Evolutionary conservation across 371 early-diverging fungal genomes (phyloP).

Genomic region (Mucor indicus): DNA sequence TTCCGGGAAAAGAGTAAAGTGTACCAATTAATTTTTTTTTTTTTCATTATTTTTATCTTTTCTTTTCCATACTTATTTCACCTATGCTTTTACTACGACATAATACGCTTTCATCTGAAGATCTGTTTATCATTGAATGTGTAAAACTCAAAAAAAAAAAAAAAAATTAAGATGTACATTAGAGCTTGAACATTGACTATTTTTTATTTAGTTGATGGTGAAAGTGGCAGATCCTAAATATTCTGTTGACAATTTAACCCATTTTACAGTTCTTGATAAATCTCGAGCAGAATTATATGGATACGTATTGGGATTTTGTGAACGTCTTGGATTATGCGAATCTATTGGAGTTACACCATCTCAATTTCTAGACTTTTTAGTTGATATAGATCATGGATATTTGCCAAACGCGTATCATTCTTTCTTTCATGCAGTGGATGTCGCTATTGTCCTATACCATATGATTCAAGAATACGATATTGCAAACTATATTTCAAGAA

Average conservation of each 20-base stretch:
- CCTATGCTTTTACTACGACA: slow-evolving; percentile 23
- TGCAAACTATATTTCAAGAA: slow-evolving; percentile 56
- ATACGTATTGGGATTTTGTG: slow-evolving; percentile 62
- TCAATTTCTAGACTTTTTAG: slow-evolving; percentile 74
- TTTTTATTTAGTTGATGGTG: slow-evolving; percentile 22
- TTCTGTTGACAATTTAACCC: slow-evolving; percentile 30
- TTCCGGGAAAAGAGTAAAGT: too few relatives aligned
- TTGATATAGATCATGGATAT: slow-evolving; percentile 82
- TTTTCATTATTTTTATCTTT: neutral
- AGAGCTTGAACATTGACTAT: too few relatives aligned
- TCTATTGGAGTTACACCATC: slow-evolving; percentile 58
- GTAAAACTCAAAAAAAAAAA: slow-evolving; percentile 10
- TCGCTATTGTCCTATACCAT: slow-evolving; percentile 76
- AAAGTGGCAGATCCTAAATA: slow-evolving; percentile 31
- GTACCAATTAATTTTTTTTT: neutral
- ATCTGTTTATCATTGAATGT: slow-evolving; percentile 21
- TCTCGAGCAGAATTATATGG: slow-evolving; percentile 71
- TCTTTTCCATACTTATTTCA: neutral
- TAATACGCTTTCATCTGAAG: slow-evolving; percentile 18
- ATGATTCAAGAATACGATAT: slow-evolving; percentile 66
- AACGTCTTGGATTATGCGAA: slow-evolving; percentile 54
- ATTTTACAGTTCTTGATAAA: slow-evolving; percentile 68
- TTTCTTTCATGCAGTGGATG: slow-evolving; percentile 87
- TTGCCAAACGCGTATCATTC: slow-evolving; percentile 83
- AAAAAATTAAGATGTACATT: too few relatives aligned